These are phyloP conservation scores for Chrysoporthe cubensis DNA, from an alignment of 2,329 filamentous ascomycete genomes.

Conservation along the genomic window DNA sequence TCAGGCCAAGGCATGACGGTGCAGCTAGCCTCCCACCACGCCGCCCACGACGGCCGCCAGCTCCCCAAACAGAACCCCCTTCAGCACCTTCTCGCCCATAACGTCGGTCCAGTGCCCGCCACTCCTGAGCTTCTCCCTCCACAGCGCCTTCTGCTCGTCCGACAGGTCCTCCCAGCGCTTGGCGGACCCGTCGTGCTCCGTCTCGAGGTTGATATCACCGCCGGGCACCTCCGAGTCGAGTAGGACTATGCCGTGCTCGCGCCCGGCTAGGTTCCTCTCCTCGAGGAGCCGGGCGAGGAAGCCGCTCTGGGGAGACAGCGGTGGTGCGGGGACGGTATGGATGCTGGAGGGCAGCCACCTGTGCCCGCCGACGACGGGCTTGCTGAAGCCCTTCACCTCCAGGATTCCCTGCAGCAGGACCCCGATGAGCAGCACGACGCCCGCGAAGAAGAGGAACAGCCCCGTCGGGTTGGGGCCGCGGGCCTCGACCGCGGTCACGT, in stretches of 20 bases:
- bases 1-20: conserved; percentile 11
- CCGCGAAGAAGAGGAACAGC: conserved; percentile 56
- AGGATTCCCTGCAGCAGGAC: conserved; percentile 66
- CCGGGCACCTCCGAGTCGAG: conserved; percentile 33
- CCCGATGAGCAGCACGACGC: conserved; percentile 64
- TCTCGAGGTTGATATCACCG: conserved; percentile 40
- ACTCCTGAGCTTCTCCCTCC: conserved; percentile 67
- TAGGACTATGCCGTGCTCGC: conserved; percentile 29
- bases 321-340: conserved; percentile 17
- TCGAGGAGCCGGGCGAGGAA: conserved; percentile 26
- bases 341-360: conserved; percentile 56
- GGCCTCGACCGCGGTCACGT: conserved; percentile 68
- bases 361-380: conserved; percentile 58
- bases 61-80: conserved; percentile 77
- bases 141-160: conserved; percentile 63
- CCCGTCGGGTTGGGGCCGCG: conserved; percentile 54
- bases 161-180: conserved; percentile 74
- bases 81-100: conserved; percentile 77
- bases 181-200: conserved; percentile 56
- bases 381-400: conserved; percentile 63
- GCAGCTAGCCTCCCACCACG: conserved; percentile 47
- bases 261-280: conserved; percentile 19
- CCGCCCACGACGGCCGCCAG: conserved; percentile 65
- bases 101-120: conserved; percentile 80
- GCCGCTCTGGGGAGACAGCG: conserved; percentile 12